Percentiles rank a stretch among this genome's conserved stretches.
Evolutionary conservation across 441 rosid genomes (phyloP).

Genomic region (Hypseocharis bilobata): DNA sequence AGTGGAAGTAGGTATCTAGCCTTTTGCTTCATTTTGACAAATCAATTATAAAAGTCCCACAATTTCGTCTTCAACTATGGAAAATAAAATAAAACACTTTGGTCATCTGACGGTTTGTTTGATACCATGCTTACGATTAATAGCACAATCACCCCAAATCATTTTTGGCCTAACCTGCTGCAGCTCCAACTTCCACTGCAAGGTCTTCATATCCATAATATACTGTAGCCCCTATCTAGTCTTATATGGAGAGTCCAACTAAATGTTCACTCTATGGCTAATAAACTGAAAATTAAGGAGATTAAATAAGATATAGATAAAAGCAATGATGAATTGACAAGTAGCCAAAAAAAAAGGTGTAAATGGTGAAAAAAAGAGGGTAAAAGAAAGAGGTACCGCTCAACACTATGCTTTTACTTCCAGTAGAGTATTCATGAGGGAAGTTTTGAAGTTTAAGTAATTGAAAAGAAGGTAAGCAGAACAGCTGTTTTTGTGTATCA

Average conservation of each 20-base stretch:
- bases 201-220: too few species aligned
- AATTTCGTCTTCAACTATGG: neutral
- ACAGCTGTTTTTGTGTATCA: neutral
- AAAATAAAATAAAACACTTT: neutral
- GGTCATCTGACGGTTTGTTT: neutral
- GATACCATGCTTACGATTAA: neutral
- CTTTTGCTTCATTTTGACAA: neutral
- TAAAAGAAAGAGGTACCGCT: neutral
- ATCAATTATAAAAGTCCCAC: neutral
- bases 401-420: neutral
- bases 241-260: neutral
- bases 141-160: neutral
- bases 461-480: neutral
- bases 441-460: neutral
- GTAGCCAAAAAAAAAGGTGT: neutral
- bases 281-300: neutral
- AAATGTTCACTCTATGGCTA: neutral
- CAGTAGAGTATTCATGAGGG: neutral
- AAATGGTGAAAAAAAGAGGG: neutral
- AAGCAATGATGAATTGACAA: neutral
- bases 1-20: neutral
- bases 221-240: neutral
- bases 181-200: neutral
- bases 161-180: neutral
- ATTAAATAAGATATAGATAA: neutral